These are phyloP conservation scores for Microsporum ferrugineum DNA, from an alignment of 2,329 filamentous ascomycete genomes.

Conservation along the genomic window DNA sequence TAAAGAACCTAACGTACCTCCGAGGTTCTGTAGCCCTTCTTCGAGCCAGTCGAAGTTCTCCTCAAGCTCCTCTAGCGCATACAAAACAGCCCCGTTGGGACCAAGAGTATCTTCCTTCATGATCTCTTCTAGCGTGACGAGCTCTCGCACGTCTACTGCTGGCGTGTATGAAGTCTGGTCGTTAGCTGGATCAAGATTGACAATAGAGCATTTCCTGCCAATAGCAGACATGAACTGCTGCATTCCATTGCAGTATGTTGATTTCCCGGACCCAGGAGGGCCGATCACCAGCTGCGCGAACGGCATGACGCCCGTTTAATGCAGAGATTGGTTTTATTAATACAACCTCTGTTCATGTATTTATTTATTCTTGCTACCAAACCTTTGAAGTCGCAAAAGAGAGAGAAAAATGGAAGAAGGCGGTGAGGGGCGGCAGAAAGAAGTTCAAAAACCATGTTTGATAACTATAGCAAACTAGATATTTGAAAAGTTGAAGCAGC, in stretches of 20 bases:
- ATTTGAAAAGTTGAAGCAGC: neutral
- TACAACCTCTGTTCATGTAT: no score
- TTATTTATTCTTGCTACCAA: no score
- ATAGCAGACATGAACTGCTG: slow-evolving; percentile 96
- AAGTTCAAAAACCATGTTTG: no score
- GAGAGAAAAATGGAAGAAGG: neutral
- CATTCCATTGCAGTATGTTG: slow-evolving; percentile 98
- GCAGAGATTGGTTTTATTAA: no score
- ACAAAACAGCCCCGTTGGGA: slow-evolving; percentile 84
- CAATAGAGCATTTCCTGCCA: slow-evolving; percentile 83
- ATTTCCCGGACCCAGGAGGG: slow-evolving; percentile 92
- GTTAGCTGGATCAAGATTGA: slow-evolving; percentile 96
- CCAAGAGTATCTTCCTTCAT: slow-evolving; percentile 87
- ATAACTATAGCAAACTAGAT: neutral
- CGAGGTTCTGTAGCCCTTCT: slow-evolving; percentile 63
- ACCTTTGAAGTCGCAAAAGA: neutral
- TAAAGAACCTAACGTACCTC: slow-evolving; percentile 32
- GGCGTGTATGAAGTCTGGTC: slow-evolving; percentile 80
- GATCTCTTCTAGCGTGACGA: slow-evolving; percentile 85
- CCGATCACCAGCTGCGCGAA: slow-evolving; percentile 76
- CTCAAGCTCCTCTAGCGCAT: slow-evolving; percentile 89
- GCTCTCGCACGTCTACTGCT: slow-evolving; percentile 77
- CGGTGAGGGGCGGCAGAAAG: neutral
- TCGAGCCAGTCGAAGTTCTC: slow-evolving; percentile 89
- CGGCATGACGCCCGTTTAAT: slow-evolving; percentile 29